Base-by-base conservation (phyloP, 345 rosid genomes). In the Rhodomyrtus tomentosa region DNA sequence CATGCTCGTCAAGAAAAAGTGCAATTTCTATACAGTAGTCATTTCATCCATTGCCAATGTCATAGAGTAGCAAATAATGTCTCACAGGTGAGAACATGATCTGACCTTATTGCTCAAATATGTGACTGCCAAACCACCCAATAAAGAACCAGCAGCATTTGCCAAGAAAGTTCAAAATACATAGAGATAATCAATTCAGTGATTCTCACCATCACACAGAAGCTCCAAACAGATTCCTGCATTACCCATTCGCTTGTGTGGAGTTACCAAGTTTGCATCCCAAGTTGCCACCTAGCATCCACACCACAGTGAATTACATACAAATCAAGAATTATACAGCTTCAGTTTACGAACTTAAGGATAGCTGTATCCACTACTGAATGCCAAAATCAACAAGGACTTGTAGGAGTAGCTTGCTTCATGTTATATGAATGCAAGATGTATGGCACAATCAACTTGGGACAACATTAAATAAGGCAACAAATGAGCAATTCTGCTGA, bases 181-280 rank as follows among this genome's bases (percentile, higher is more conserved):
- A 16, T 14, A n/a, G 40, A 5, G 0, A 5, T 13, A 68, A 45
- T 5, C 14, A 83, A 50, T 32, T 32, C 42, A 68, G 48, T 16
- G 76, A 62, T 62, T 84, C 94, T 92, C 88, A 96, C 99, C 98
- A 88, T 96, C 93, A 87, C 95, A 93, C 81, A 94, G 85, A 86
- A 36, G 55, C 72, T 94, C 95, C 86, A 96, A 90, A 88, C 58
- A 84, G 80, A 96, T 53, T 83, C 90, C 89, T 4, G 93, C 92
- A 85, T 96, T 94, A 21, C 98, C 99, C 99, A 96, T 96, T 84
- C 98, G 98, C 88, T 94, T 96, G 89, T 93, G 98, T 52, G 99
- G 99, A 81, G 97, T 88, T 59, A 96, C 93, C 90, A 96, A 93
- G 90, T 96, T 96, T 80, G 98, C 99, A 93, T 96, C 99, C 99